Percentiles rank a stretch among this genome's conserved stretches.
Conservation (phyloP, 208 protist genomes). For the Leptomonas seymouri region DNA sequence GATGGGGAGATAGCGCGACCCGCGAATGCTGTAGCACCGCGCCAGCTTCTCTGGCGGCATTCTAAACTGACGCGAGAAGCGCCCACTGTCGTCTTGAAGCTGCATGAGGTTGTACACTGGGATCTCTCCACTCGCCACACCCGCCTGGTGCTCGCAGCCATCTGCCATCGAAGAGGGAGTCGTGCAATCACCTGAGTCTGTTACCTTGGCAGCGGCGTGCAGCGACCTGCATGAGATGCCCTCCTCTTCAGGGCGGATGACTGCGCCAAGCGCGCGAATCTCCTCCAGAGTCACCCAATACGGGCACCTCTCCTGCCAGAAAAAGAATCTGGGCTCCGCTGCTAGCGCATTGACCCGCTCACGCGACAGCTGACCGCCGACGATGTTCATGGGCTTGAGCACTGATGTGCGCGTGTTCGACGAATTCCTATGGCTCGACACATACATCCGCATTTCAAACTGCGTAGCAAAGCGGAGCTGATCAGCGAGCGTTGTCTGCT, state of each 20-base stretch:
- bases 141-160: no score
- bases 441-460: constrained; percentile 2
- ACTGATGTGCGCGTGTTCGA: background rate
- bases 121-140: background rate
- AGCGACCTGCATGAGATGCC: background rate
- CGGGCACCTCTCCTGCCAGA: constrained; percentile 19
- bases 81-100: constrained; percentile 31
- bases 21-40: constrained; percentile 37
- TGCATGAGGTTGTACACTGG: constrained; percentile 55
- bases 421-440: background rate
- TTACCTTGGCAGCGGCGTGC: no score
- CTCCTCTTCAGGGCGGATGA: constrained; percentile 31
- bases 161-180: background rate
- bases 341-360: background rate
- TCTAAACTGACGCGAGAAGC: constrained; percentile 19
- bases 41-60: background rate
- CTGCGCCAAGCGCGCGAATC: constrained; percentile 25
- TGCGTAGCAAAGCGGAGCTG: background rate
- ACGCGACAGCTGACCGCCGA: background rate
- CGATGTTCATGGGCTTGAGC: background rate
- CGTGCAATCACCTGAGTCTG: background rate
- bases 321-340: constrained; percentile 22
- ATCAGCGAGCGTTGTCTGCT: constrained; percentile 45
- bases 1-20: constrained; percentile 38
- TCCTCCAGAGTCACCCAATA: constrained; percentile 47